Evolutionary conservation across 768 basidiomycete species (phyloP), one percentile per base, ranked within the genome.

Genomic region (Atractiella rhizophila): DNA sequence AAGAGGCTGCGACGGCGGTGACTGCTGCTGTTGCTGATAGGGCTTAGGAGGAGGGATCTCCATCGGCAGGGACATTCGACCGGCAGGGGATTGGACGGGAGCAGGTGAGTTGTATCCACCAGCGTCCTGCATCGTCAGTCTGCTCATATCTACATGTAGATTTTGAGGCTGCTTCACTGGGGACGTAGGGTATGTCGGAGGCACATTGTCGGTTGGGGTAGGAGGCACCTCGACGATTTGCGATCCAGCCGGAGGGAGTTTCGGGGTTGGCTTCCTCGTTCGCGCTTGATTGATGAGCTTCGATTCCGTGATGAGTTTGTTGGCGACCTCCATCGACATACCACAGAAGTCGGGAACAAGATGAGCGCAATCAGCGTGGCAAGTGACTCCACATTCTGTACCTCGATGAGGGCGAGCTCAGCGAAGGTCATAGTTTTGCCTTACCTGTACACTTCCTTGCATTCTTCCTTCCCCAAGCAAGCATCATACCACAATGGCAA

Each of bases 291-390:
- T 53, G 48, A 56, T 62, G 15, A 58, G 58, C 52, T 94, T 86
- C 69, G 80, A 74, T 58, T 85, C 76, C 37, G 75, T 71, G 37
- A 98, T 68, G 16, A 98, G 67, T 53, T 76, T 73, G 58, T 94
- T 94, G 35, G 91, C 88, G 28, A 81, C 88, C 60, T 94, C 88
- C 88, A 96, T 96, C 28, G 85, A 83, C 86, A 98, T 94, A 31
- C 91, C 91, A 54, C 91, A 98, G 61, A 98, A 96, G 60, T 98
- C 88, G 44, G 91, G 91, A 29, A 98, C 91, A 43, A 96, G 70
- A 59, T 98, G 91, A 1, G 85, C 80, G 61, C 91, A 98, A 48
- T 55, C 54, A 12, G 52, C 50, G 60, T 98, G 91, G 53, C 85
- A 94, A 34, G 88, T 94, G 51, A 96, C 74, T 54, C 76, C 73